Conservation (phyloP, 2,329 filamentous ascomycete species). For the Fusarium luffae region DNA sequence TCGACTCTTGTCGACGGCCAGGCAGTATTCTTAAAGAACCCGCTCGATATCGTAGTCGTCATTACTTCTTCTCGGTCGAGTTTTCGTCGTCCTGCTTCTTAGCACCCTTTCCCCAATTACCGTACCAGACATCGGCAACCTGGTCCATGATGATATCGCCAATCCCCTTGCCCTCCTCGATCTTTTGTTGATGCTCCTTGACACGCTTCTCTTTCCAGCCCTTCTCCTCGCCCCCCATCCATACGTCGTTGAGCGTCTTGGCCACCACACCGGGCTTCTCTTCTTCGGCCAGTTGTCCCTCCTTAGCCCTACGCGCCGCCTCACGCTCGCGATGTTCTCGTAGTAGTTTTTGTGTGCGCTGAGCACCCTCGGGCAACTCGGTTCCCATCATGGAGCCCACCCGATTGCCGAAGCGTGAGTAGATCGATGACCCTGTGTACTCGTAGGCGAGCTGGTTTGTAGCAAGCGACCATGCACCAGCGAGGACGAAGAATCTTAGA, state of each 20-base stretch:
- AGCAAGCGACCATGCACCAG: constrained; percentile 61
- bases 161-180: constrained; percentile 67
- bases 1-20: neutral
- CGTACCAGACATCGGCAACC: constrained; percentile 64
- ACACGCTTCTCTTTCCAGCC: constrained; percentile 66
- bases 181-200: constrained; percentile 62
- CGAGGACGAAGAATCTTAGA: constrained; percentile 62
- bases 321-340: constrained; percentile 58
- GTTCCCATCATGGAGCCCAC: constrained; percentile 59
- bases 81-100: constrained; percentile 46
- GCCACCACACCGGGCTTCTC: constrained; percentile 49
- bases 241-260: constrained; percentile 59
- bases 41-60: neutral
- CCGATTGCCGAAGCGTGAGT: constrained; percentile 59
- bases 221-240: constrained; percentile 68
- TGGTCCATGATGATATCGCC: constrained; percentile 68
- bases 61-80: constrained; percentile 41
- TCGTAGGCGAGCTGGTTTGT: constrained; percentile 67
- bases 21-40: neutral
- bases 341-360: constrained; percentile 59
- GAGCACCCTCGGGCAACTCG: constrained; percentile 67
- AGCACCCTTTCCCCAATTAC: constrained; percentile 49
- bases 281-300: constrained; percentile 35
- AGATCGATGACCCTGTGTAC: constrained; percentile 66
- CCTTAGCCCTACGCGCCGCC: constrained; percentile 45